Base-by-base conservation (phyloP, 1,284 basidiomycete species). In the Salmacisia buchloeana region DNA sequence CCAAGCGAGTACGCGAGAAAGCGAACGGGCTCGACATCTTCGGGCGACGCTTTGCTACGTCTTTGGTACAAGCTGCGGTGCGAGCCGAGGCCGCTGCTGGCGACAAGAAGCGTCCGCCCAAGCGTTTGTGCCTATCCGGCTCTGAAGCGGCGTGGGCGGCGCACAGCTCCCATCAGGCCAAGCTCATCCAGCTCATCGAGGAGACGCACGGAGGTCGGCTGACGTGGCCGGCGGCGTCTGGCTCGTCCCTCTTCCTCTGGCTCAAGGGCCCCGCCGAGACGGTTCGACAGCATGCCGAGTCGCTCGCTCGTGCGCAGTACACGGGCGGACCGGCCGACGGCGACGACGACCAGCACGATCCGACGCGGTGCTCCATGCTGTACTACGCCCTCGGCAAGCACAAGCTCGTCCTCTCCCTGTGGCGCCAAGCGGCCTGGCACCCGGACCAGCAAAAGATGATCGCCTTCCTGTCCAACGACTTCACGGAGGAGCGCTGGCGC, bases 391-490 rank as follows among this genome's bases (percentile, higher is more conserved):
- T 98, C 1, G 89, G 91, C 41, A 97, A 97, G 79, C 85, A 86
- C 61, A 91, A 92, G 77, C 85, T 97, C 15, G 91, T 98, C 0
- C 89, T 92, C 69, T 91, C 92, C 0, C 84, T 98, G 2, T 99
- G 96, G 96, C 86, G 90, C 69, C 94, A 97, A 78, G 92, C 94
- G 0, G 86, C 87, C 2, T 94, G 93, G 85, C 94, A 98, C 74
- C 89, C 87, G 66, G 96, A 98, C 71, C 92, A 96, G 74, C 76
- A 83, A 5, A 79, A 88, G 65, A 98, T 94, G 94, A 83, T 97
- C 61, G 92, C 90, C 74, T 97, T 99, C 81, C 81, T 99, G 2
- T 84, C 86, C 35, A 94, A 99, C 75, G 90, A 99, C 80, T 98
- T 99, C 75, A 84, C 84, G 2, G 83, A 89, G 67, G 82, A 87